Evolutionary conservation across 2,329 filamentous ascomycete species (phyloP), one percentile per base, ranked within the genome.

Genomic region (Fusarium sp.): DNA sequence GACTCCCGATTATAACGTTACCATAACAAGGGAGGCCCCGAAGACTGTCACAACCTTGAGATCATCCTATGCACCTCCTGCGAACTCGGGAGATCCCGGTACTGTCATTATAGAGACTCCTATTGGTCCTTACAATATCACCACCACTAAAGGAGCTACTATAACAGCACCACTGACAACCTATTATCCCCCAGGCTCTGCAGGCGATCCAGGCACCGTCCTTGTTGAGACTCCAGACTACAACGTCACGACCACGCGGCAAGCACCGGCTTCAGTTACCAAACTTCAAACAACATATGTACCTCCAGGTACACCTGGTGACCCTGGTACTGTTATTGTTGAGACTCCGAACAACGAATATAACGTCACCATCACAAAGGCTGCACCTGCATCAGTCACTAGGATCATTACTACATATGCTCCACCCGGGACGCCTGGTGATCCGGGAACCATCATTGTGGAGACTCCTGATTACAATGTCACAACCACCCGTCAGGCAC

Each of bases 1-100:
- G 27, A 71, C 55, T 6, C 68, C 67, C 9, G 67, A 70, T 44
- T 70, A 67, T 3, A 70, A 70, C 11, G 67, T 70, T 8, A 70
- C 67, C 15, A 55, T 68, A 8, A 66, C 63, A 15, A 59, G 27
- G 38, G 29, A 47, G 24, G 63, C 42, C 2, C 32, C 59, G 1
- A 52, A n/a, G 9, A 50, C 59, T 3, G 16, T 66, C 10, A 66
- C 63, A 3, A 44, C 32, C 2, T 25, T 55, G 14, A 34, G 44
- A 15, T 58, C 63, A 3, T 40, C 59, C 3, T 66, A 66, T 15
- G 15, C 32, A 2, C 42, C 63, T 3, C 63, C 63, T 8, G 63
- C 46, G 9, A 47, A 18, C 14, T 10, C 29, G 10, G 65, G 65
- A 5, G 65, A 68, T 6, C 65, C 65, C 12, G 65, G 65, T 8